These are phyloP conservation scores for Penicillium alfredii DNA, from an alignment of 495 filamentous ascomycete species.

Conservation along the genomic window DNA sequence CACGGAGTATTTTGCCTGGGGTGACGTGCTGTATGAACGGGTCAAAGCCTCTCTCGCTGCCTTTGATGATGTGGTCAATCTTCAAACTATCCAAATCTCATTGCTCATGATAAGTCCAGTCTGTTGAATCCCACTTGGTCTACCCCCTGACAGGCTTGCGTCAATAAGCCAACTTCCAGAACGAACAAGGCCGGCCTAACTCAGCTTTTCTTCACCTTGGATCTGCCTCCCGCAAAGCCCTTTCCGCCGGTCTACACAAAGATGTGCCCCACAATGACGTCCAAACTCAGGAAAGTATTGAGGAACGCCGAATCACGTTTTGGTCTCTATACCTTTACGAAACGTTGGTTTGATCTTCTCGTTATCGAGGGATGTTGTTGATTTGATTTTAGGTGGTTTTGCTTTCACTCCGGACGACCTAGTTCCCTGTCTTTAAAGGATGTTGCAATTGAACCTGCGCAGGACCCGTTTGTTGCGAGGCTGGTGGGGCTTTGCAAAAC, in stretches of 20 bases:
- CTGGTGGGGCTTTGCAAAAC: conserved; percentile 29
- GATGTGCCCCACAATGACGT: conserved; percentile 26
- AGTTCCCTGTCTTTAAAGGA: conserved; percentile 31
- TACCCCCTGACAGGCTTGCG: conserved; percentile 1
- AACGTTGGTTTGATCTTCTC: conserved; percentile 22
- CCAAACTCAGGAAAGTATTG: conserved; percentile 23
- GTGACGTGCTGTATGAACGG: conserved; percentile 34
- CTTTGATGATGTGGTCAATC: conserved; percentile 39
- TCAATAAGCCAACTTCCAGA: conserved; percentile 36
- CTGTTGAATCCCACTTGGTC: not conserved
- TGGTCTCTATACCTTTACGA: conserved; percentile 41
- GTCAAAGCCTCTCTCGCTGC: conserved; percentile 31
- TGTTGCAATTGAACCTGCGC: conserved; percentile 28
- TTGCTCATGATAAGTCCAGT: conserved; percentile 40
- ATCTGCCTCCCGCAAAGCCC: conserved; percentile 33
- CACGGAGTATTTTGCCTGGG: conserved; percentile 34
- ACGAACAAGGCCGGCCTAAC: conserved; percentile 39
- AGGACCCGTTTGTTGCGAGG: conserved; percentile 31
- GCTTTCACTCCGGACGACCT: conserved; percentile 37
- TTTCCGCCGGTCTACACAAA: conserved; percentile 40
- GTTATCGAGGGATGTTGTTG: too few species aligned
- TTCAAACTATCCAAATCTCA: conserved; percentile 39
- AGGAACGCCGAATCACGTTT: conserved; percentile 35
- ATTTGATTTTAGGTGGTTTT: conserved; percentile 31
- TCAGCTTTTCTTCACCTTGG: conserved; percentile 38